phyloP scores from a whole-genome alignment of 2,329 filamentous ascomycete species.

The Botrytis pseudocinerea region DNA sequence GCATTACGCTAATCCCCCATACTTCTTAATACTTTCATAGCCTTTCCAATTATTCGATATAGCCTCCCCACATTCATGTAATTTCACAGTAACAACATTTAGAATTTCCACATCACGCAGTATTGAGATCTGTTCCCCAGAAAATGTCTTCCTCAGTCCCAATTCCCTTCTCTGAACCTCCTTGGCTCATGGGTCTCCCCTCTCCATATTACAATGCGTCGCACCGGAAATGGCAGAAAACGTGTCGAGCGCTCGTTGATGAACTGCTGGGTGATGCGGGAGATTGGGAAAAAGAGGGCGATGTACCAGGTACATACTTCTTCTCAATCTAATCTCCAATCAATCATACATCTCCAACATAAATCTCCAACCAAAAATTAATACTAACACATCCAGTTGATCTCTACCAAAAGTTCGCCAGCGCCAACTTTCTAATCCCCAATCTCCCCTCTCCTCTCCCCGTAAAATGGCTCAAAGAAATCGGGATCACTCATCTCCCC shows the following conservation, averaged over 20 bases:
- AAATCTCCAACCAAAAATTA: slow-evolving; percentile 34
- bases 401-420: slow-evolving; percentile 64
- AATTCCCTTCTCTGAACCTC: slow-evolving; percentile 71
- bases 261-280: slow-evolving; percentile 61
- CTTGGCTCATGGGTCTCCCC: slow-evolving; percentile 68
- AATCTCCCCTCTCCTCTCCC: slow-evolving; percentile 69
- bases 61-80: neutral
- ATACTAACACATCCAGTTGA: slow-evolving; percentile 46
- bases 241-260: slow-evolving; percentile 64
- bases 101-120: neutral
- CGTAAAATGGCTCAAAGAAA: slow-evolving; percentile 63
- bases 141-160: slow-evolving; percentile 21
- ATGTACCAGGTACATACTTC: slow-evolving; percentile 30
- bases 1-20: slow-evolving; percentile 13
- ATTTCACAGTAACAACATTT: too few species aligned
- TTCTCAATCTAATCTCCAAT: neutral
- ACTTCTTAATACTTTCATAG: neutral
- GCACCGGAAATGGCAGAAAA: slow-evolving; percentile 66
- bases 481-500: slow-evolving; percentile 66
- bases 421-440: slow-evolving; percentile 69
- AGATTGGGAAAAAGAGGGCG: slow-evolving; percentile 66
- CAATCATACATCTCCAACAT: neutral
- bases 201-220: slow-evolving; percentile 70
- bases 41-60: too few species aligned
- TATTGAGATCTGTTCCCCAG: neutral